Evolutionary conservation across 2,329 filamentous ascomycete genomes (phyloP).

Genomic region (Plectosphaerella sp.): DNA sequence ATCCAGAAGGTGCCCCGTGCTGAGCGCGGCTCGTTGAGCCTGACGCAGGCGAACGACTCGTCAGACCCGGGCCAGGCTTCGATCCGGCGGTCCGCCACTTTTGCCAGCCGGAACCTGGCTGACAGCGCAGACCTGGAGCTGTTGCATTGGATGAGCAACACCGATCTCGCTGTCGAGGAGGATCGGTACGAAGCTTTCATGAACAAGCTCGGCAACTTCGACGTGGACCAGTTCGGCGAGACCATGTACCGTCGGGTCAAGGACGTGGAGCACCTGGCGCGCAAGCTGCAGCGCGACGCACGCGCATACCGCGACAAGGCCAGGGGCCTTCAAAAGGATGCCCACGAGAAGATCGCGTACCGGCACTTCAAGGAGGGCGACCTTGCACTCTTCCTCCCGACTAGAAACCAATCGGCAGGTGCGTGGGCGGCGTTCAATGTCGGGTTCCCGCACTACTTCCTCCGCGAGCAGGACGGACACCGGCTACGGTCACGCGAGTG

Average conservation of each 20-base stretch:
- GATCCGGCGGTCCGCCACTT: slow-evolving; percentile 48
- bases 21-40: slow-evolving; percentile 43
- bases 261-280: slow-evolving; percentile 87
- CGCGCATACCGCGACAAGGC: slow-evolving; percentile 84
- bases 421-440: slow-evolving; percentile 99
- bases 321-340: slow-evolving; percentile 74
- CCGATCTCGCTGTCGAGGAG: slow-evolving; percentile 61
- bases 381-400: slow-evolving; percentile 88
- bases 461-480: slow-evolving; percentile 88
- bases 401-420: slow-evolving; percentile 86
- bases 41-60: slow-evolving; percentile 51
- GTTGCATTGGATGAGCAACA: slow-evolving; percentile 76
- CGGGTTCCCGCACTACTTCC: slow-evolving; percentile 93
- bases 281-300: slow-evolving; percentile 89
- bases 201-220: slow-evolving; percentile 69
- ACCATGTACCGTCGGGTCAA: slow-evolving; percentile 84
- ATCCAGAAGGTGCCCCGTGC: slow-evolving; percentile 67
- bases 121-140: slow-evolving; percentile 67
- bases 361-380: slow-evolving; percentile 96
- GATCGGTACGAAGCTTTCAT: slow-evolving; percentile 73
- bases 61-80: slow-evolving; percentile 47
- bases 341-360: slow-evolving; percentile 94
- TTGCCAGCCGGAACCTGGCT: slow-evolving; percentile 49
- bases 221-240: slow-evolving; percentile 79
- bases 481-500: slow-evolving; percentile 82